Evolutionary conservation across 2,329 filamentous ascomycete genomes (phyloP).

Genomic region (Ophiostoma perfectum): DNA sequence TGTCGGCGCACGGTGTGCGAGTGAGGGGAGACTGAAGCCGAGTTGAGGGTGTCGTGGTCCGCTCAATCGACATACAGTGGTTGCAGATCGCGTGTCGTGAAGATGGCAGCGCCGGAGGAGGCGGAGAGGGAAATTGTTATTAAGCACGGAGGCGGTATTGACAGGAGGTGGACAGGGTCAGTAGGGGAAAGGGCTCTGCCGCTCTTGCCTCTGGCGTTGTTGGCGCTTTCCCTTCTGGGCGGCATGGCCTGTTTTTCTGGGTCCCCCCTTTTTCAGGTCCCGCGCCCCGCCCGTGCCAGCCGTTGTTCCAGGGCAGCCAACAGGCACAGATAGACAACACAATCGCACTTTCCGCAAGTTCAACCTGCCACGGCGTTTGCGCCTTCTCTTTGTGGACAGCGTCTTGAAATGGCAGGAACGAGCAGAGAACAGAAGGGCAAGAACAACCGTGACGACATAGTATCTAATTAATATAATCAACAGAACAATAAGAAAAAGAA

Average conservation of each 20-base stretch:
- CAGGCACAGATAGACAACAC: neutral
- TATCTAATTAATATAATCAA: neutral
- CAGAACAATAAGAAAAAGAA: neutral
- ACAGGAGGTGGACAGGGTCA: neutral
- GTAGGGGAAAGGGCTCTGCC: neutral
- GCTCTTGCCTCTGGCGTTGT: constrained; percentile 12
- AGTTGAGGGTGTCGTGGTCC: neutral
- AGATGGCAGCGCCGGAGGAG: constrained; percentile 8
- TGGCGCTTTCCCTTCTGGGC: constrained; percentile 20
- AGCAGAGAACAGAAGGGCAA: neutral
- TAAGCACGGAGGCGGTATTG: constrained; percentile 4
- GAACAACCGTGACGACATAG: neutral
- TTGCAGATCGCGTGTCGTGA: constrained; percentile 16
- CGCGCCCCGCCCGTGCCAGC: constrained; percentile 18
- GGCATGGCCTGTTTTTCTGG: constrained; percentile 14
- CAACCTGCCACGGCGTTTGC: neutral
- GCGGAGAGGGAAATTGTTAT: constrained; percentile 12
- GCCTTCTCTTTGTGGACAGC: neutral
- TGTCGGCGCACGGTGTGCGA: neutral
- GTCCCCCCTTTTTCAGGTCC: constrained; percentile 19
- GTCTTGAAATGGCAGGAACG: neutral
- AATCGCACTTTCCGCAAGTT: constrained; percentile 3
- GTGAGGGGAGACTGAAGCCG: neutral
- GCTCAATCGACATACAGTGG: constrained; percentile 10
- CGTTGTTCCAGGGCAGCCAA: neutral